A percentile compares a stretch with the other conserved stretches of the same genome.
phyloP scores from a whole-genome alignment of 2,329 filamentous ascomycete species.

The Beauveria sp. region DNA sequence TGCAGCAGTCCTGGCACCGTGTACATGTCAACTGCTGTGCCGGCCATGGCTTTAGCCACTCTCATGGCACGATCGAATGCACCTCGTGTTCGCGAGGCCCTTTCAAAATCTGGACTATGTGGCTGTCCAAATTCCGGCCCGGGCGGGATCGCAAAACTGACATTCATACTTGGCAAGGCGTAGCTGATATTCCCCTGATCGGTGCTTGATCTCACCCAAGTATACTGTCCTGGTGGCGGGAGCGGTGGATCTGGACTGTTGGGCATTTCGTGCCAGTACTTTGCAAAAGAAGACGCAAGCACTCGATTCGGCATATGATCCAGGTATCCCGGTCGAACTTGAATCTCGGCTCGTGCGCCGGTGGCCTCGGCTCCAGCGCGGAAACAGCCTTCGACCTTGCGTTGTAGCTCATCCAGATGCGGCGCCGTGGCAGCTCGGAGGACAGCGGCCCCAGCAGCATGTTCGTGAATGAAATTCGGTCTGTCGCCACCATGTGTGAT shows the following conservation, averaged over 20 bases:
- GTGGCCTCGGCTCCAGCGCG: slow-evolving; percentile 32
- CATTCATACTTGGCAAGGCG: slow-evolving; percentile 45
- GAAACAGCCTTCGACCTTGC: slow-evolving; percentile 36
- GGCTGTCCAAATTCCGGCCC: slow-evolving; percentile 17
- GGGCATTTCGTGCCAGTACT: slow-evolving; percentile 35
- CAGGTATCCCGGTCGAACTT: slow-evolving; percentile 35
- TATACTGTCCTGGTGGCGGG: slow-evolving; percentile 31
- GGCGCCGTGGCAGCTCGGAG: slow-evolving; percentile 18
- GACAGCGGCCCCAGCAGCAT: slow-evolving; percentile 30
- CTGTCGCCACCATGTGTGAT: slow-evolving; percentile 45
- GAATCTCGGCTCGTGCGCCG: slow-evolving; percentile 38
- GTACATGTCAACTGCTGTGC: slow-evolving; percentile 18
- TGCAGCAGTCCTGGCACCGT: slow-evolving; percentile 15
- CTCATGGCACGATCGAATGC: slow-evolving; percentile 18
- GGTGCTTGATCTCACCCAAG: slow-evolving; percentile 45
- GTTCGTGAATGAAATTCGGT: slow-evolving; percentile 50
- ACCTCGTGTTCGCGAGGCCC: slow-evolving; percentile 16
- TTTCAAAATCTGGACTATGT: slow-evolving; percentile 19
- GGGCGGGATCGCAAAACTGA: slow-evolving; percentile 44
- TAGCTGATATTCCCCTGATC: slow-evolving; percentile 54
- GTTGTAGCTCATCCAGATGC: slow-evolving; percentile 30
- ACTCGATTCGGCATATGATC: slow-evolving; percentile 48
- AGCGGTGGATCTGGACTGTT: slow-evolving; percentile 17
- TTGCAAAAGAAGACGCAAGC: slow-evolving; percentile 36
- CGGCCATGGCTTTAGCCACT: slow-evolving; percentile 18